Evolutionary conservation across 139 green algal genomes (phyloP).

Genomic region (Chlorella sp.): DNA sequence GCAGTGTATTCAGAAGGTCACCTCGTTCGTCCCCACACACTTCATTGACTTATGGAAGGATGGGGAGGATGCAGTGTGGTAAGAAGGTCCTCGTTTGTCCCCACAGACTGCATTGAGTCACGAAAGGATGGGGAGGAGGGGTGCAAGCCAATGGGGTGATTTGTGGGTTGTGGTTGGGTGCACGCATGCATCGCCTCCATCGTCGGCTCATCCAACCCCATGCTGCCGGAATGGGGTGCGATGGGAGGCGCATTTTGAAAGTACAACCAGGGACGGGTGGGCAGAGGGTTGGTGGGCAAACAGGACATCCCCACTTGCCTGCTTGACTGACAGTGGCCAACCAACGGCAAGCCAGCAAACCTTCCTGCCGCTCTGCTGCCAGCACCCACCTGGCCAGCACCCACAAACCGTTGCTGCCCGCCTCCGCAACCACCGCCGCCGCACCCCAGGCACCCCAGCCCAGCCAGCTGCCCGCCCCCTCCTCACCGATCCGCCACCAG

Average conservation of each 20-base stretch:
- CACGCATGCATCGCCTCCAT: slow-evolving; percentile 69
- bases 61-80: not conserved
- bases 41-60: not conserved
- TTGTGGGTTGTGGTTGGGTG: not conserved
- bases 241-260: no score
- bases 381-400: not conserved
- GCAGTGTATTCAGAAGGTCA: slow-evolving; percentile 49
- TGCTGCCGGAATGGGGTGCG: slow-evolving; percentile 36
- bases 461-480: not conserved
- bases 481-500: slow-evolving; percentile 75
- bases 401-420: no score
- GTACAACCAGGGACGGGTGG: no score
- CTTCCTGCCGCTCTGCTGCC: not conserved
- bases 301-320: no score
- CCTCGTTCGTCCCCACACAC: slow-evolving; percentile 84
- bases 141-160: no score
- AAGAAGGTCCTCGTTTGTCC: slow-evolving; percentile 82
- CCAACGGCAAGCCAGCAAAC: no score
- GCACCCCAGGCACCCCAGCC: no score
- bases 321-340: no score
- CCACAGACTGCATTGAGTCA: slow-evolving; percentile 58
- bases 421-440: no score
- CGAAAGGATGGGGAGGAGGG: no score
- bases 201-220: slow-evolving; percentile 77
- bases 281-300: no score